Base-by-base conservation (phyloP, 768 basidiomycete species). In the Psilocybe subaeruginosa region DNA sequence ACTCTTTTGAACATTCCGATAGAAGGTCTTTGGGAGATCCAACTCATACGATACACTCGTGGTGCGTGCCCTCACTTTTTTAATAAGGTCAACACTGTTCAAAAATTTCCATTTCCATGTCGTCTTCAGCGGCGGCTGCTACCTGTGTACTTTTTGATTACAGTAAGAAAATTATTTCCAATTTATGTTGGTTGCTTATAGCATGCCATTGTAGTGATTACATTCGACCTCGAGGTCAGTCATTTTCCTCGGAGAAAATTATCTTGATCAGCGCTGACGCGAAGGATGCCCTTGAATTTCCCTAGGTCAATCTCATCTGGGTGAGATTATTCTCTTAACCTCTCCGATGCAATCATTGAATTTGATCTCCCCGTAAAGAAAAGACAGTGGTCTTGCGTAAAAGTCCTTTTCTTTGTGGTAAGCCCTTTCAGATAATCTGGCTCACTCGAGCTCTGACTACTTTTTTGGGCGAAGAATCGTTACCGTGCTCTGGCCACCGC, bases 321-420 rank as follows among this genome's bases (percentile, higher is more conserved):
- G 54, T 43, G 11, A 19, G 54, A 27, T 14, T 12, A 19, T 23
- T 23, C 37, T n/a, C 8, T 9, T 11, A 17, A 19, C 2, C 4
- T 27, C 9, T 14, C 17, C 14, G 23, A 17, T 19, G 17, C 2
- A 9, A 37, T 4, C 11, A 11, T 31, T 23, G 23, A 23, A 23
- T 31, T 51, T 23, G 19, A 39, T 19, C 9, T 43, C 35, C 2
- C 17, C 8, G 7, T 29, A 23, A 39, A 54, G 54, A 54, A 43
- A 43, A 41, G 54, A 39, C 17, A 54, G 19, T 54, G 54, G 54
- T 41, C 54, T 23, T 54, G 37, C 17, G 29, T 54, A 14, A 54
- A 54, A 27, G 8, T 43, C 8, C 41, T 54, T 6, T 54, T 54
- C 29, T 43, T 54, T 19, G 35, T 23, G 23, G 23, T 23, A 23